Percentiles rank a stretch among this genome's conserved stretches.
Evolutionary conservation across 2,329 filamentous ascomycete genomes (phyloP).

Genomic region (Plectosphaerella sp.): DNA sequence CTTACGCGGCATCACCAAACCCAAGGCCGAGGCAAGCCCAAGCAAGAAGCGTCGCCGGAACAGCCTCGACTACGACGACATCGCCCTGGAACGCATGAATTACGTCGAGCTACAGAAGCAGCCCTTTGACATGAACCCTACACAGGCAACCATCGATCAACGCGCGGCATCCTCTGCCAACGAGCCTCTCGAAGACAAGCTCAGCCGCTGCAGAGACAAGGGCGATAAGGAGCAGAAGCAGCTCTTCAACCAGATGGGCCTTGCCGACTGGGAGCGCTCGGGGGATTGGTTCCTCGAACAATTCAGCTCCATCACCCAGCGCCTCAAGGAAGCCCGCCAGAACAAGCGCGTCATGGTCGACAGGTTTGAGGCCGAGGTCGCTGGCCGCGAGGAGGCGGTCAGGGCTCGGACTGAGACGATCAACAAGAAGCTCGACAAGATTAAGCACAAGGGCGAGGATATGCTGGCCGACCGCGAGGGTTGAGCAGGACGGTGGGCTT

Average conservation of each 20-base stretch:
- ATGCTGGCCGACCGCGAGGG: slow-evolving; percentile 45
- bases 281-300: slow-evolving; percentile 57
- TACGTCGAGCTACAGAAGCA: slow-evolving; percentile 46
- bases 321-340: slow-evolving; percentile 42
- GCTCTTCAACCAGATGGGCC: slow-evolving; percentile 49
- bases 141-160: slow-evolving; percentile 28
- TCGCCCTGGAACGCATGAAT: slow-evolving; percentile 47
- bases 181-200: slow-evolving; percentile 41
- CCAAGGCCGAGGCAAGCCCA: not conserved
- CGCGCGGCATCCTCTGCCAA: slow-evolving; percentile 15
- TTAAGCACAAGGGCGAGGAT: slow-evolving; percentile 51
- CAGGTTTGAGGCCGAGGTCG: slow-evolving; percentile 51
- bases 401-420: slow-evolving; percentile 49
- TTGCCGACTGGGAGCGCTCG: slow-evolving; percentile 54
- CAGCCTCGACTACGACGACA: slow-evolving; percentile 54
- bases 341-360: slow-evolving; percentile 45
- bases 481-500: slow-evolving; percentile 9
- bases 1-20: not conserved
- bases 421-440: slow-evolving; percentile 46
- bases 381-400: slow-evolving; percentile 49
- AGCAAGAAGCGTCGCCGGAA: slow-evolving; percentile 36
- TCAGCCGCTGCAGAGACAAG: slow-evolving; percentile 44
- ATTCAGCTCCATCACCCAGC: slow-evolving; percentile 45
- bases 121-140: slow-evolving; percentile 54
- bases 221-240: slow-evolving; percentile 39